These are phyloP conservation scores for Xylogone sp. DNA, from an alignment of 2,329 filamentous ascomycete species.

Conservation along the genomic window DNA sequence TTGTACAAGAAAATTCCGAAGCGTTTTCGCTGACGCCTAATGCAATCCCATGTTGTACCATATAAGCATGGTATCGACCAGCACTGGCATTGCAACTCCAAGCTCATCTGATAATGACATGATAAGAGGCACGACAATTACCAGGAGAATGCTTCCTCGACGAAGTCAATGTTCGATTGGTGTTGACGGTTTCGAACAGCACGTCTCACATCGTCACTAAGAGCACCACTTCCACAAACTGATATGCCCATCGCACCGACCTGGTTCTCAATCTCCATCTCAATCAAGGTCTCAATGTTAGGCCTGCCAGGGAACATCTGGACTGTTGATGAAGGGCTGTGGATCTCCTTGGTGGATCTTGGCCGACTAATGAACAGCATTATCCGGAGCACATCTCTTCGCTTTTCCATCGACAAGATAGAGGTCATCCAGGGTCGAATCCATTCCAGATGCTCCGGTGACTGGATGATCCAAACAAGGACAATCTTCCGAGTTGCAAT, in stretches of 20 bases:
- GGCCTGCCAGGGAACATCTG: conserved; percentile 82
- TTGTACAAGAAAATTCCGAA: neutral
- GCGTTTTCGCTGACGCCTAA: neutral
- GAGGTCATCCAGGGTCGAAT: conserved; percentile 81
- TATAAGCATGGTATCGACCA: neutral
- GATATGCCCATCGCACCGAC: conserved; percentile 70
- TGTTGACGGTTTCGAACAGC: conserved; percentile 64
- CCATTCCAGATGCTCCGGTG: conserved; percentile 78
- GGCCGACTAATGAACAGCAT: conserved; percentile 75
- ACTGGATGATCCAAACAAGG: conserved; percentile 76
- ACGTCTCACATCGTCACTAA: conserved; percentile 71
- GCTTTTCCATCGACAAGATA: conserved; percentile 70
- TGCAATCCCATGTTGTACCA: neutral
- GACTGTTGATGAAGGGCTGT: conserved; percentile 71
- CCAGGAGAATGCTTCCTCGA: conserved; percentile 74
- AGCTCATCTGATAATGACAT: neutral
- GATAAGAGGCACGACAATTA: conserved; percentile 26
- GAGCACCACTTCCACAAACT: conserved; percentile 69
- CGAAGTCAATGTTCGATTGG: conserved; percentile 67
- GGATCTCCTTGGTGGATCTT: conserved; percentile 74
- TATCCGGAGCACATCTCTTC: conserved; percentile 70
- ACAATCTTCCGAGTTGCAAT: conserved; percentile 69
- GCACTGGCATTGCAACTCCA: neutral
- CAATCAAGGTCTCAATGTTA: conserved; percentile 68
- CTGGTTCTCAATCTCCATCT: conserved; percentile 70